Percentiles rank a stretch among this genome's conserved stretches.
Conservation (phyloP, 495 filamentous ascomycete species). For the Trichoderma virens region DNA sequence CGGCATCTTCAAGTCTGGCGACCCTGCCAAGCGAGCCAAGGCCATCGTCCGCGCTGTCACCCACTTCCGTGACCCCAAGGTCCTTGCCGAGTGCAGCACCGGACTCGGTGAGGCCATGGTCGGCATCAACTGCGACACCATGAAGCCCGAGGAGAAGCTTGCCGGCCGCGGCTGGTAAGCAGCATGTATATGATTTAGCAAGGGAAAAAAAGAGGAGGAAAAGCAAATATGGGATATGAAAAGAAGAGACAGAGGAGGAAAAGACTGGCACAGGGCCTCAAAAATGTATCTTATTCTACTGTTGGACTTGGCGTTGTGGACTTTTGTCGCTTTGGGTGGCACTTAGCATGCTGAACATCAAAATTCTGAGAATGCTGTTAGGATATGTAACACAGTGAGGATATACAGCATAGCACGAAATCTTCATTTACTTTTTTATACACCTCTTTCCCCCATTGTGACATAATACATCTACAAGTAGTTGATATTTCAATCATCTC, state of each 20-base stretch:
- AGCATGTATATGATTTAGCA: background rate
- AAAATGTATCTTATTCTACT: background rate
- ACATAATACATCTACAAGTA: background rate
- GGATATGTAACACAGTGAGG: background rate
- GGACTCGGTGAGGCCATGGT: slow-evolving; percentile 95
- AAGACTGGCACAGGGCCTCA: background rate
- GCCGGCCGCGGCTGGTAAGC: slow-evolving; percentile 79
- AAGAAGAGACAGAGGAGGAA: background rate
- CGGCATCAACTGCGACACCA: slow-evolving; percentile 70
- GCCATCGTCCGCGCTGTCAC: slow-evolving; percentile 94
- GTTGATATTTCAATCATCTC: background rate
- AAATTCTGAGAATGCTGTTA: background rate
- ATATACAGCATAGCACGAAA: background rate
- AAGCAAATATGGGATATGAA: background rate
- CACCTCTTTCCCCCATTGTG: background rate
- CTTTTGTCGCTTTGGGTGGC: background rate
- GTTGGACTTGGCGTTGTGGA: background rate
- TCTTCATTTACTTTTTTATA: background rate
- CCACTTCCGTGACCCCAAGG: slow-evolving; percentile 77
- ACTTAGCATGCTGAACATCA: background rate
- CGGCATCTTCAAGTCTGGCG: slow-evolving; percentile 94
- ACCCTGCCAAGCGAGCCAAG: slow-evolving; percentile 77
- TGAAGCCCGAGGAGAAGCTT: slow-evolving; percentile 73
- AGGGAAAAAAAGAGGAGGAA: background rate
- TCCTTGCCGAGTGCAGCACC: slow-evolving; percentile 77